These are phyloP conservation scores for Cladobotryum protrusum DNA, from an alignment of 2,329 filamentous ascomycete genomes.

Conservation along the genomic window DNA sequence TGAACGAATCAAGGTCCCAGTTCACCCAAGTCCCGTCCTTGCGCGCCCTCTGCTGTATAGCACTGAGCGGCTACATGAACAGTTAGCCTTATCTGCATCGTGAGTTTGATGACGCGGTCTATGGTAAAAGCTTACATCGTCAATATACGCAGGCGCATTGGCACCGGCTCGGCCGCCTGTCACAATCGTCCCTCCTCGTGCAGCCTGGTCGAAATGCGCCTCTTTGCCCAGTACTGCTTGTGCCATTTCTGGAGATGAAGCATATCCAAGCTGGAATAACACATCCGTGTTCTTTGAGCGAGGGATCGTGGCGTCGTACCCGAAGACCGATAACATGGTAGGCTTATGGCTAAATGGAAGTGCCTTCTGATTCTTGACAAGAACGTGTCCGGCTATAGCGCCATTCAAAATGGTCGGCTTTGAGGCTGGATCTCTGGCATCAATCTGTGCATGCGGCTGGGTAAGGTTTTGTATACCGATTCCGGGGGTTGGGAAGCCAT, in stretches of 20 bases:
- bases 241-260: slow-evolving; percentile 40
- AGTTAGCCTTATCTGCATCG: background rate
- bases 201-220: slow-evolving; percentile 42
- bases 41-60: slow-evolving; percentile 48
- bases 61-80: slow-evolving; percentile 42
- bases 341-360: slow-evolving; percentile 57
- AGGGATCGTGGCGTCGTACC: slow-evolving; percentile 55
- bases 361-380: slow-evolving; percentile 67
- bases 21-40: slow-evolving; percentile 50
- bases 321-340: slow-evolving; percentile 51
- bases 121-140: slow-evolving; percentile 32
- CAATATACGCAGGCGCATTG: slow-evolving; percentile 44
- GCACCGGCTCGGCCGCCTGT: slow-evolving; percentile 47
- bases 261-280: slow-evolving; percentile 41
- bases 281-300: slow-evolving; percentile 43
- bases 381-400: slow-evolving; percentile 59
- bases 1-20: slow-evolving; percentile 35
- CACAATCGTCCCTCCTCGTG: slow-evolving; percentile 45
- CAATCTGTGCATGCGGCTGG: slow-evolving; percentile 37
- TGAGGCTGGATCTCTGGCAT: slow-evolving; percentile 43
- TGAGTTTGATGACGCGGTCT: background rate
- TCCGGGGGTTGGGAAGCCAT: slow-evolving; percentile 38
- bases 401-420: slow-evolving; percentile 41
- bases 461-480: slow-evolving; percentile 57
- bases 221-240: slow-evolving; percentile 38